phyloP scores from a whole-genome alignment of 352 stramenopile genomes.

The Blastocystis sp. region DNA sequence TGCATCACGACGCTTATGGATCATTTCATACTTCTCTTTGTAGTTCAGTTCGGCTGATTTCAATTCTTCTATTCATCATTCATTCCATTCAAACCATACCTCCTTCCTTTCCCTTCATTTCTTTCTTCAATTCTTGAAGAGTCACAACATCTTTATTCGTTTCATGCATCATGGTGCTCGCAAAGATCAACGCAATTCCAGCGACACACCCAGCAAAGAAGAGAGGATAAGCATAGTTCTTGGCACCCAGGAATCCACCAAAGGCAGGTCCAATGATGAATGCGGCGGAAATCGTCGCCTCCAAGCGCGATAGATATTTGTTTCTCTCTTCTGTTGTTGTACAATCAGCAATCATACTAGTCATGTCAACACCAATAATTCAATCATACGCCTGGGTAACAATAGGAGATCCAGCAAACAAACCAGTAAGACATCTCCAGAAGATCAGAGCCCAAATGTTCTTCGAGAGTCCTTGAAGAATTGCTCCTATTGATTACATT shows the following conservation, averaged over 20 bases:
- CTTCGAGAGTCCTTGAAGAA: background rate
- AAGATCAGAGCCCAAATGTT: conserved; percentile 16
- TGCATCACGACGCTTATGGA: background rate
- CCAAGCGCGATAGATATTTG: background rate
- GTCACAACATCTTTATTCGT: background rate
- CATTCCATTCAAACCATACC: background rate
- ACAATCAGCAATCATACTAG: conserved; percentile 34
- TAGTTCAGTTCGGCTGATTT: background rate
- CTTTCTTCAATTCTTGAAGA: background rate
- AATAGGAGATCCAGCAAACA: conserved; percentile 5
- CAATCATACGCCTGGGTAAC: conserved; percentile 1
- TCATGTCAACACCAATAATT: background rate
- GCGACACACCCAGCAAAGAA: conserved; percentile 21
- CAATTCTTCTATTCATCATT: background rate
- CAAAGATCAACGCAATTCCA: background rate
- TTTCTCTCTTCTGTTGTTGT: background rate
- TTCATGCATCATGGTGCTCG: background rate
- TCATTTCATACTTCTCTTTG: background rate
- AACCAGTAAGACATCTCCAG: conserved; percentile 14
- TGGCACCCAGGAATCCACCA: background rate
- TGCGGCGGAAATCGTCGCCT: background rate
- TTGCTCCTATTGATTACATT: background rate
- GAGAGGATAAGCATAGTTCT: background rate
- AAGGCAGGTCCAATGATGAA: conserved; percentile 6
- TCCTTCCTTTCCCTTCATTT: background rate